Base-by-base conservation (phyloP, 257 asterid genomes). In the Solanum lycopersicoides region DNA sequence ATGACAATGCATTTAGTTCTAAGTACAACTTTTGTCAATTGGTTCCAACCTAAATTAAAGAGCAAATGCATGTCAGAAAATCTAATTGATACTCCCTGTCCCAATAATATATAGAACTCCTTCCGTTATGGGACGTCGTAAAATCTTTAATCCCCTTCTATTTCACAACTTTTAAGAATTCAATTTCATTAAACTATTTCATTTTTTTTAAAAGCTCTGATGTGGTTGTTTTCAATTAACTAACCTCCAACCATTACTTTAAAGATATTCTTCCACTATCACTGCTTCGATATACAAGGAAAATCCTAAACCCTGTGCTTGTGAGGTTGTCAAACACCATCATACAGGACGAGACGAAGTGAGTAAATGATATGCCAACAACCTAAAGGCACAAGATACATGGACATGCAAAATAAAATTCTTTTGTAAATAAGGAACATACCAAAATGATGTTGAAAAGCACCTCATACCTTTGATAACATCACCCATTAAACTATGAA, bases 401-500 rank as follows among this genome's bases (percentile, higher is more conserved):
- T 32, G 89, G 83, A 85, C 72, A 83, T 66, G 65, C 84, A 79
- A 79, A 79, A 45, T 45, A 35, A 21, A 21, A 32, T 47, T 30
- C 30, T 42, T 47, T 30, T 82, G 56, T 50, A 50, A 47, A 30
- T 32, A 47, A 30, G 30, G 69, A 50, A 0, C 44, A 82, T 28
- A 4, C 21, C 30, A 13, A 30, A 30, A 50, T 18, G 85, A 47
- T 41, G 14, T 45, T 83, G 71, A 71, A 84, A 65, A 32, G 30
- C 89, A 80, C 71, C 45, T 77, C 71, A 35, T 89, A 97, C 99
- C 99, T 95, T 97, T 95, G 87, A 97, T 85, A 88, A 97, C 96
- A 93, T 97, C 99, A 89, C 99, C 99, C 99, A 97, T 97, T 92
- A 97, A 89, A 92, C 95, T 93, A 80, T 88, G 93, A 89, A 95